Conservation (phyloP, 768 basidiomycete genomes). For the Amanita brunnescens region DNA sequence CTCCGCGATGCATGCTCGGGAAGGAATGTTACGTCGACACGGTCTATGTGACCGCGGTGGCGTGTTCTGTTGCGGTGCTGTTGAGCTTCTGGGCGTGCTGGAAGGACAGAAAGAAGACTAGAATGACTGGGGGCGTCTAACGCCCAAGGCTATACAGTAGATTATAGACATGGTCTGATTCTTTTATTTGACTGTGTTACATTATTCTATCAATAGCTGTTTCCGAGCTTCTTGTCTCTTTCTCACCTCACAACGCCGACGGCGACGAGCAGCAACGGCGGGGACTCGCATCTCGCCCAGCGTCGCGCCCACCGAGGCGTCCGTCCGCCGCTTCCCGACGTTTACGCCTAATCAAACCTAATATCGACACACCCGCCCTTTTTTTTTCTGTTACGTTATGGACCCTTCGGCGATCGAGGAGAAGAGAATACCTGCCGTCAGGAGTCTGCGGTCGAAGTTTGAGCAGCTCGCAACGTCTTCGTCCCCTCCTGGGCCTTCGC, state of each 20-base stretch:
- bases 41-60: slow-evolving; percentile 41
- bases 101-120: slow-evolving; percentile 33
- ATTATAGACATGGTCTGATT: neutral
- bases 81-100: slow-evolving; percentile 45
- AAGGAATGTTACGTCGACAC: slow-evolving; percentile 52
- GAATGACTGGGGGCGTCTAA: too few species aligned
- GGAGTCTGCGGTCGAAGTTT: slow-evolving; percentile 60
- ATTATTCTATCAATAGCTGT: too few species aligned
- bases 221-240: neutral
- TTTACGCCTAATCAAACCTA: too few species aligned
- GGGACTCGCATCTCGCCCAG: neutral
- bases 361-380: too few species aligned
- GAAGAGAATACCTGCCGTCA: slow-evolving; percentile 52
- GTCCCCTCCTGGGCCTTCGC: neutral
- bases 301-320: neutral
- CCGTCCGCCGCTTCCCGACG: neutral
- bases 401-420: slow-evolving; percentile 36
- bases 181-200: neutral
- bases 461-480: slow-evolving; percentile 51
- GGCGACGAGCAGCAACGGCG: neutral
- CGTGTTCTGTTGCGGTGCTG: slow-evolving; percentile 34
- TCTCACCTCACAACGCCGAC: neutral
- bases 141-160: too few species aligned
- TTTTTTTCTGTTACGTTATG: too few species aligned
- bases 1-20: slow-evolving; percentile 45